A percentile compares a stretch with the other conserved stretches of the same genome.
Conservation (phyloP, 1,284 basidiomycete genomes). For the Cystobasidium sp. region DNA sequence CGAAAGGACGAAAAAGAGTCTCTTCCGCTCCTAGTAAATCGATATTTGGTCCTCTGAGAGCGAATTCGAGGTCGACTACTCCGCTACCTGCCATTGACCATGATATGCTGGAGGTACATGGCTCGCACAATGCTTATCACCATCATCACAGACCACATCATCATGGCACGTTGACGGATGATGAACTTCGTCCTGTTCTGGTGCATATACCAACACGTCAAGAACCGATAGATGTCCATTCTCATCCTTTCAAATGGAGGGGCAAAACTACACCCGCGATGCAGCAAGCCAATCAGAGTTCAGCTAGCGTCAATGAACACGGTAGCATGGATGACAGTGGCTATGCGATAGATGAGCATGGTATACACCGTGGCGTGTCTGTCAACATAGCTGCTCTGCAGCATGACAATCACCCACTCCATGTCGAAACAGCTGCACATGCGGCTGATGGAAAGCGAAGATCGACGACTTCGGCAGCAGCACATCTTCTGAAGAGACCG, state of each 20-base stretch:
- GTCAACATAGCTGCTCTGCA: not conserved
- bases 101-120: not conserved
- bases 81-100: not conserved
- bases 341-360: not conserved
- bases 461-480: conserved; percentile 9
- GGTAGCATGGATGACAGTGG: not conserved
- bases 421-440: not conserved
- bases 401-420: too few species aligned
- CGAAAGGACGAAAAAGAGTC: conserved; percentile 3
- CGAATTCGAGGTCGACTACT: not conserved
- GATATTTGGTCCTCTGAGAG: not conserved
- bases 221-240: conserved; percentile 18
- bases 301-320: not conserved
- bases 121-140: conserved; percentile 3
- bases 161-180: not conserved
- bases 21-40: conserved; percentile 12
- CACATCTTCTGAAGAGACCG: conserved; percentile 5
- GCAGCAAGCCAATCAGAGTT: not conserved
- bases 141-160: not conserved
- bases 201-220: conserved; percentile 24
- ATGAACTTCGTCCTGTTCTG: conserved; percentile 8
- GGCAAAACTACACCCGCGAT: conserved; percentile 3
- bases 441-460: not conserved
- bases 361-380: not conserved
- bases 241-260: conserved; percentile 14